Evolutionary conservation across 1,284 basidiomycete species (phyloP).

Genomic region (Macrocystidia cucumis): DNA sequence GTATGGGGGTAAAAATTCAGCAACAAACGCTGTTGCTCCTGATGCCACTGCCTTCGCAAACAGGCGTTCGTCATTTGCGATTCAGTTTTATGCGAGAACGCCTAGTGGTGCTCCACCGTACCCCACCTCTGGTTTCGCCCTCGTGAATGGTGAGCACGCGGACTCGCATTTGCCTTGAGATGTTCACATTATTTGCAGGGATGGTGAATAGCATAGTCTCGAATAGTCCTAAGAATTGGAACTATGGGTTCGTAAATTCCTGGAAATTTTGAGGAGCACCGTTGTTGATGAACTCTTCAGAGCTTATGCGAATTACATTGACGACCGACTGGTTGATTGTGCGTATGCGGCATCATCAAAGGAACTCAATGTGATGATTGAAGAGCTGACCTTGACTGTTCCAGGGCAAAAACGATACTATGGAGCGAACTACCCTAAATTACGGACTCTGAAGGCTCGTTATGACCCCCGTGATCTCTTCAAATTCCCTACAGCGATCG

Average conservation of each 20-base stretch:
- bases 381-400: background rate
- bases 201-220: constrained; percentile 14
- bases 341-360: constrained; percentile 9
- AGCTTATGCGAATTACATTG: constrained; percentile 34
- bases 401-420: constrained; percentile 26
- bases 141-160: constrained; percentile 23
- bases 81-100: constrained; percentile 34
- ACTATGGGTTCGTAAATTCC: constrained; percentile 16
- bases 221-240: constrained; percentile 18
- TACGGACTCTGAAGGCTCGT: constrained; percentile 21
- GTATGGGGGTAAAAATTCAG: constrained; percentile 33
- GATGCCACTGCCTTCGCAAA: constrained; percentile 30
- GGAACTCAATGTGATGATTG: constrained; percentile 5
- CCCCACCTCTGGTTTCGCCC: constrained; percentile 25
- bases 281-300: constrained; percentile 11
- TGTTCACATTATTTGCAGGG: constrained; percentile 7
- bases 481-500: constrained; percentile 25
- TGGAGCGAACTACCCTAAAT: constrained; percentile 22
- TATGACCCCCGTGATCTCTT: constrained; percentile 26
- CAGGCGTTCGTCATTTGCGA: constrained; percentile 28
- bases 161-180: background rate
- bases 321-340: constrained; percentile 31
- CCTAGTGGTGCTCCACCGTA: constrained; percentile 23
- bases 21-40: constrained; percentile 25
- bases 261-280: background rate